Percentiles rank a stretch among this genome's conserved stretches.
phyloP scores from a whole-genome alignment of 202 grass and related monocot genomes.

The Setaria italica region DNA sequence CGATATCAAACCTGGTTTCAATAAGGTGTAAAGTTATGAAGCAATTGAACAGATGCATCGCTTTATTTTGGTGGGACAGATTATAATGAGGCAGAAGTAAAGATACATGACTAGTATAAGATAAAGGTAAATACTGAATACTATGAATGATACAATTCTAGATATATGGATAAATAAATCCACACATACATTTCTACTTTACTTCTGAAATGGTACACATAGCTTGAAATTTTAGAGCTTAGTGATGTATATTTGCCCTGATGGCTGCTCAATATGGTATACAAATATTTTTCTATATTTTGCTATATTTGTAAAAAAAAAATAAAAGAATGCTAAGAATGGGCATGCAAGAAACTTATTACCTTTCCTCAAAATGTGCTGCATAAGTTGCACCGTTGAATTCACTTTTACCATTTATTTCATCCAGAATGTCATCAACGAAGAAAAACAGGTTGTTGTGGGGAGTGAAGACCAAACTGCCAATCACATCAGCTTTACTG shows the following conservation, averaged over 20 bases:
- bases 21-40: constrained; percentile 41
- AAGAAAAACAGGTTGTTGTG: constrained; percentile 78
- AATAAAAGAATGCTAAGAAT: constrained; percentile 5
- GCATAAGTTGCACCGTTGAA: constrained; percentile 40
- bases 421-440: constrained; percentile 63
- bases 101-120: not conserved
- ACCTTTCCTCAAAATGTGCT: constrained; percentile 71
- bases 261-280: not conserved
- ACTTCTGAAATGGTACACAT: constrained; percentile 15
- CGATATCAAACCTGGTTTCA: constrained; percentile 64
- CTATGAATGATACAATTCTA: not conserved
- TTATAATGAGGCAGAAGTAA: not conserved
- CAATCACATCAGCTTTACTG: constrained; percentile 73
- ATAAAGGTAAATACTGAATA: not conserved
- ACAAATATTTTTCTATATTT: not conserved
- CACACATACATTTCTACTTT: not conserved
- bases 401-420: constrained; percentile 62
- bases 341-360: constrained; percentile 27
- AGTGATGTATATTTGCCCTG: constrained; percentile 14
- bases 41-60: constrained; percentile 33
- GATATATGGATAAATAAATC: constrained; percentile 1
- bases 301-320: not conserved
- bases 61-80: not conserved
- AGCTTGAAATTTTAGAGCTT: constrained; percentile 20
- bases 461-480: constrained; percentile 84